Evolutionary conservation across 2,329 filamentous ascomycete species (phyloP).

Genomic region (Cucurbitaria berberidis): DNA sequence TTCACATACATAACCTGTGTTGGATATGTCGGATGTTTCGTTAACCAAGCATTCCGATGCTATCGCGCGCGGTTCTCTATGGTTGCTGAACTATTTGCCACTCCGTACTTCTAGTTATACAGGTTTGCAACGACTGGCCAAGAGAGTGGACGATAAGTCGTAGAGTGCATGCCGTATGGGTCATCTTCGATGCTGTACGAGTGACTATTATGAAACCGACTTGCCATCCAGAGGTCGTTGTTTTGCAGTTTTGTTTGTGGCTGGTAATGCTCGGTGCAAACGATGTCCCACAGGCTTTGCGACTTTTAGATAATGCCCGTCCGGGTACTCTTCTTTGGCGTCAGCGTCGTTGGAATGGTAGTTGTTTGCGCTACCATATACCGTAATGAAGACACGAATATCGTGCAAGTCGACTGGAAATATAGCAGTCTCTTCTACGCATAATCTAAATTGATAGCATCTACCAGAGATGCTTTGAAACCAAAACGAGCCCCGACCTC

Average conservation of each 20-base stretch:
- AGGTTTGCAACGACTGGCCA: conserved; percentile 10
- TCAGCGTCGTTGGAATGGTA: too few relatives aligned
- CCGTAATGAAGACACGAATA: too few relatives aligned
- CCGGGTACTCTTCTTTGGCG: too few relatives aligned
- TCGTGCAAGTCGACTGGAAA: too few relatives aligned
- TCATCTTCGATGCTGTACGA: conserved; percentile 20
- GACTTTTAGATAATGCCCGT: too few relatives aligned
- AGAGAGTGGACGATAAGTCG: conserved; percentile 5
- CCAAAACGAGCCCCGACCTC: too few relatives aligned
- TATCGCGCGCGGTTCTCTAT: conserved; percentile 18
- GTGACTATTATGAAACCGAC: conserved; percentile 14
- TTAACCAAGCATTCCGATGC: conserved; percentile 9
- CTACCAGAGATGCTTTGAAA: too few relatives aligned
- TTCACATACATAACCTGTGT: conserved; percentile 10
- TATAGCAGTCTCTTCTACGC: too few relatives aligned
- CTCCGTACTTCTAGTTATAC: conserved; percentile 14
- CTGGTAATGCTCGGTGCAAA: neutral
- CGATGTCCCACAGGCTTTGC: too few relatives aligned
- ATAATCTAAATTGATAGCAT: too few relatives aligned
- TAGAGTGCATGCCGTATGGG: conserved; percentile 12
- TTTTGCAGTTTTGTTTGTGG: neutral
- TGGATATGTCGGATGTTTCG: conserved; percentile 8
- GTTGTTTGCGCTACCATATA: too few relatives aligned
- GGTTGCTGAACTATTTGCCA: conserved; percentile 6
- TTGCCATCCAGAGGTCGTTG: conserved; percentile 7